Evolutionary conservation across 768 basidiomycete species (phyloP), one percentile per base, ranked within the genome.

Genomic region (Crassisporium funariophilum): DNA sequence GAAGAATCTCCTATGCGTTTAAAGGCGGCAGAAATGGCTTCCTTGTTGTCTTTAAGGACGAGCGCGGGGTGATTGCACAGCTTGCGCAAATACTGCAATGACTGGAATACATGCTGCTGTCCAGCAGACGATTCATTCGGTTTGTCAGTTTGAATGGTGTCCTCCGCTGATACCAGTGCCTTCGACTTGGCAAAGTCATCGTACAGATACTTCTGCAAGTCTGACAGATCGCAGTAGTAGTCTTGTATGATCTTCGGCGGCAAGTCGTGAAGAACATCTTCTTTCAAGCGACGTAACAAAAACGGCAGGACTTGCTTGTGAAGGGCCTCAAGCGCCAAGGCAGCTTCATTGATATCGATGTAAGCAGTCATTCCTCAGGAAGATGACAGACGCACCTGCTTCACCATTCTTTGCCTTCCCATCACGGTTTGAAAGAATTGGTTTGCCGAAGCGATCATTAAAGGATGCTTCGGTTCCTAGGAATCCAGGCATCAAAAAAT

Each of bases 301-400:
- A 99, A 99, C 2, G 97, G 97, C n/a, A 99, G 70, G 19, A 98
- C 95, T 76, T 99, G 97, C 68, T 99, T 99, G 66, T 98, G 97
- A 37, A 99, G 67, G 2, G 95, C 92, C 62, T 98, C 97, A 16
- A 99, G 76, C 0, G 97, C 97, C 55, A 95, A 70, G 7, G 94
- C 88, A 53, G 95, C 97, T 98, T 57, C 40, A 27, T 38, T 46
- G 6, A 22, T 15, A 27, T 35, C 15, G 44, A 24, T 41, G 37
- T 45, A 47, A 41, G 15, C 11, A 35, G 22, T 21, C 2, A 13
- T 9, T 35, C 10, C 1, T 11, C 22, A 47, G 12, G 16, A 15
- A 5, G n/a, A 19, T 31, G 29, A 34, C 23, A 8, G 6, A 9
- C 34, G 17, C n/a, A 92, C 95, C 95, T 47, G 92, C 92, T 79